These are phyloP conservation scores for Coemansia sp. DNA, from an alignment of 192 early-diverging fungal genomes.

Conservation along the genomic window DNA sequence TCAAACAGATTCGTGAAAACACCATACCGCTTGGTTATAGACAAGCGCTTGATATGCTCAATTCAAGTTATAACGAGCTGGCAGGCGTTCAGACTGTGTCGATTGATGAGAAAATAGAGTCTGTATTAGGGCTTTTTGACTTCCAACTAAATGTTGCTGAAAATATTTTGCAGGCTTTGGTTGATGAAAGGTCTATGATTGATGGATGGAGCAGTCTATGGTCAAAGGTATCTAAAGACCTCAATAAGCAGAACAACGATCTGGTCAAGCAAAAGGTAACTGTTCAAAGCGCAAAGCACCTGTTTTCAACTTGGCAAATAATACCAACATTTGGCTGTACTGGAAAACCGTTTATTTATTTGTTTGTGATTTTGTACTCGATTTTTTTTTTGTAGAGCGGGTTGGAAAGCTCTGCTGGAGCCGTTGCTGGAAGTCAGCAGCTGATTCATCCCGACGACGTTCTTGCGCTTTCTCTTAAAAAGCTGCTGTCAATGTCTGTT, in stretches of 20 bases:
- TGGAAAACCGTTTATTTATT: background rate
- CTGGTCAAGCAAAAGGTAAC: constrained; percentile 30
- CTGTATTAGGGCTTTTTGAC: background rate
- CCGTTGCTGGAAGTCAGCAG: constrained; percentile 3
- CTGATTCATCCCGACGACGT: constrained; percentile 36
- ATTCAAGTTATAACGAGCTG: constrained; percentile 17
- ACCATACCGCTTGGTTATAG: constrained; percentile 5
- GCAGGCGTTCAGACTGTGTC: constrained; percentile 6
- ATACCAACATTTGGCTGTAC: too few relatives aligned
- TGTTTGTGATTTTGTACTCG: background rate
- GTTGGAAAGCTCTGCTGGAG: constrained; percentile 7
- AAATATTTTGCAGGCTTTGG: constrained; percentile 12
- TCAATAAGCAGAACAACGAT: constrained; percentile 20
- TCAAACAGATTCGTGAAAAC: background rate
- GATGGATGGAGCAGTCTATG: constrained; percentile 31
- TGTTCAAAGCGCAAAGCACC: background rate
- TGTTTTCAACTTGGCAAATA: too few relatives aligned
- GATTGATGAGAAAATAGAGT: constrained; percentile 10
- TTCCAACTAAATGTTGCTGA: constrained; percentile 11
- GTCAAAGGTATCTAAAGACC: constrained; percentile 17
- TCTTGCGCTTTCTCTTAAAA: constrained; percentile 42
- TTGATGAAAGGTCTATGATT: constrained; percentile 26
- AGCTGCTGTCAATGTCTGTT: constrained; percentile 22
- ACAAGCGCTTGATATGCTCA: constrained; percentile 16
- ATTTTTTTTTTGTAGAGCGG: constrained; percentile 14